phyloP scores from a whole-genome alignment of 1,284 basidiomycete species.

The Laetiporus sulphureus region DNA sequence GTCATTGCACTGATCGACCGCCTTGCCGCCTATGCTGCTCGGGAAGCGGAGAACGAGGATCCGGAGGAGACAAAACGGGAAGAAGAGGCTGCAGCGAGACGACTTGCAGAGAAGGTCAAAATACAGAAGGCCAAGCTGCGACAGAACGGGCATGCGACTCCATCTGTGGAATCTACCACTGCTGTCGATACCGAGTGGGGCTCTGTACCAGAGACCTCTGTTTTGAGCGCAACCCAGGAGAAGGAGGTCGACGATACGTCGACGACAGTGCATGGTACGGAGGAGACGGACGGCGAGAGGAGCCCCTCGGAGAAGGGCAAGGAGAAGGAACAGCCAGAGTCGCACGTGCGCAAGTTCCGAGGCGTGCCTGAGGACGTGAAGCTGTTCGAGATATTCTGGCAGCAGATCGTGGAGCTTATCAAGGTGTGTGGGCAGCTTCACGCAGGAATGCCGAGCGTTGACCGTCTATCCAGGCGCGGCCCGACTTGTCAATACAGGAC shows the following conservation, averaged over 20 bases:
- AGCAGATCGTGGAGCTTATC: conserved; percentile 94
- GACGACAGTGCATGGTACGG: conserved; percentile 4
- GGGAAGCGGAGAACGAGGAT: conserved; percentile 90
- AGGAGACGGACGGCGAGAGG: conserved; percentile 26
- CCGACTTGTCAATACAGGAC: conserved; percentile 92
- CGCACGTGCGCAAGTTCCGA: conserved; percentile 70
- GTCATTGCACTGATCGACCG: conserved; percentile 94
- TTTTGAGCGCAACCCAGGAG: conserved; percentile 10
- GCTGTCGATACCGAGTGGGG: conserved; percentile 23
- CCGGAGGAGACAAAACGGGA: conserved; percentile 87
- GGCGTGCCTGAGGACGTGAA: conserved; percentile 91
- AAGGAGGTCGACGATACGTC: conserved; percentile 12
- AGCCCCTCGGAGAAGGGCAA: conserved; percentile 53
- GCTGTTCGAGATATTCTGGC: conserved; percentile 96
- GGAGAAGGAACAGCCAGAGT: conserved; percentile 33
- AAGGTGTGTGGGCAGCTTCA: conserved; percentile 49
- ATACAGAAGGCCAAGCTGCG: conserved; percentile 56
- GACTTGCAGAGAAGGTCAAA: conserved; percentile 82
- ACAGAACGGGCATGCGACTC: conserved; percentile 26
- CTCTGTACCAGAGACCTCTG: conserved; percentile 24
- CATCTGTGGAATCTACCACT: conserved; percentile 15
- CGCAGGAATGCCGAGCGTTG: conserved; percentile 1
- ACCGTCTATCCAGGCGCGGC: conserved; percentile 62
- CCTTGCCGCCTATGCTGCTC: conserved; percentile 88
- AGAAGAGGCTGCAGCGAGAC: conserved; percentile 84